Conservation (phyloP, 2,329 filamentous ascomycete genomes). For the Aspergillus flavus region DNA sequence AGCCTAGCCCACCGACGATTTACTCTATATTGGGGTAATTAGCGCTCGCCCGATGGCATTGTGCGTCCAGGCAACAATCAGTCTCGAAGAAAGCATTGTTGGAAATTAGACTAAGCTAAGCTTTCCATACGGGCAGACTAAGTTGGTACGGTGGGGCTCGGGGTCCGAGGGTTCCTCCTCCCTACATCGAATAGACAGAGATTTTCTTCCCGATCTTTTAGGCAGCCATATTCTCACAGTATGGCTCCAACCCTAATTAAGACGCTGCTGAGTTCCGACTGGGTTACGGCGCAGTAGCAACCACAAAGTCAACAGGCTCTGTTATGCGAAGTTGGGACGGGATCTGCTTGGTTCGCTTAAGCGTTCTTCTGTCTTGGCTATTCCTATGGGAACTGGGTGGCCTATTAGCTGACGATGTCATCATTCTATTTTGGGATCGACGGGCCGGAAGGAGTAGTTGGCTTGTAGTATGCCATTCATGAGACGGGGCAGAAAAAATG, state of each 20-base stretch:
- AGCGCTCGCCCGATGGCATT: not conserved
- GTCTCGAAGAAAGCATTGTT: not conserved
- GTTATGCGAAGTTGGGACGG: not conserved
- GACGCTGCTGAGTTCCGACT: too few relatives aligned
- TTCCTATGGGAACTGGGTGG: too few relatives aligned
- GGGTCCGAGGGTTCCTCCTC: not conserved
- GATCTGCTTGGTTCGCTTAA: too few relatives aligned
- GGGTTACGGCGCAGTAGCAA: too few relatives aligned
- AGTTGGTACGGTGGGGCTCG: not conserved
- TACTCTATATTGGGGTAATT: not conserved
- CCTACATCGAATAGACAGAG: not conserved
- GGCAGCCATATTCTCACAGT: not conserved
- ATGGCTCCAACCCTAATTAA: not conserved
- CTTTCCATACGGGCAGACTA: not conserved
- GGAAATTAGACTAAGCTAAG: not conserved
- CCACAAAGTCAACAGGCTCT: too few relatives aligned
- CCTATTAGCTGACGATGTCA: not conserved
- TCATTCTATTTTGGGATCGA: not conserved
- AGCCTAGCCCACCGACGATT: not conserved
- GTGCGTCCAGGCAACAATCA: not conserved
- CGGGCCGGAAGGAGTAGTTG: too few relatives aligned
- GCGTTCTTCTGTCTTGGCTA: too few relatives aligned
- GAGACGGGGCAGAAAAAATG: not conserved
- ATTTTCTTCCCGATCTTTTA: not conserved
- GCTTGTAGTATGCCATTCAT: not conserved